phyloP scores from a whole-genome alignment of 2,329 filamentous ascomycete genomes.

The Aschersonia sp. region DNA sequence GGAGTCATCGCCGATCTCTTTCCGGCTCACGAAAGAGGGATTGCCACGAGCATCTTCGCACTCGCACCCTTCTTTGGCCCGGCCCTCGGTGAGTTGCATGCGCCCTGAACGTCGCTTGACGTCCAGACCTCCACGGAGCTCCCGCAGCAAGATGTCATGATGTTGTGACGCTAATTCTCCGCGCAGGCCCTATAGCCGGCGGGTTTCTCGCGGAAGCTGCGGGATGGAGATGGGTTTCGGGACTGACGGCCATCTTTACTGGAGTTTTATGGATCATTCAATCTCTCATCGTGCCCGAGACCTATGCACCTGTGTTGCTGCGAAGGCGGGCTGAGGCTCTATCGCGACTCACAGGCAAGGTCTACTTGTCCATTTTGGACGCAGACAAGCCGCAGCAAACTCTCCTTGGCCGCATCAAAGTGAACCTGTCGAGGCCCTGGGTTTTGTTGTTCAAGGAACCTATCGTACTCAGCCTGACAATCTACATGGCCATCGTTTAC shows the following conservation, averaged over 20 bases:
- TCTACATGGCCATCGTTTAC: conserved; percentile 49
- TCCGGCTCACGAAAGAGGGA: conserved; percentile 34
- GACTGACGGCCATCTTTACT: conserved; percentile 45
- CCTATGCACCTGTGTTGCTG: conserved; percentile 43
- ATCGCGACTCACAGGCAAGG: conserved; percentile 35
- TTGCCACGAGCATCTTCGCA: conserved; percentile 44
- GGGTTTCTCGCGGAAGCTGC: conserved; percentile 44
- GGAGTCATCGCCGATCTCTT: conserved; percentile 53
- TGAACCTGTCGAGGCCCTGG: conserved; percentile 47
- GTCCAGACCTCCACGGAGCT: not conserved
- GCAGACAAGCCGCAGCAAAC: conserved; percentile 25
- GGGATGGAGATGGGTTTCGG: conserved; percentile 53
- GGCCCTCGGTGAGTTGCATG: conserved; percentile 24
- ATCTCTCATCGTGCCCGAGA: conserved; percentile 39
- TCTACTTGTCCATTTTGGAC: conserved; percentile 36
- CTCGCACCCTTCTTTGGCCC: conserved; percentile 51
- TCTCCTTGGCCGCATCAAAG: conserved; percentile 34
- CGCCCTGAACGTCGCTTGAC: conserved; percentile 1
- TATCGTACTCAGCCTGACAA: conserved; percentile 46
- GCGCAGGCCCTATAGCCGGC: conserved; percentile 41
- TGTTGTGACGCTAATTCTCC: not conserved
- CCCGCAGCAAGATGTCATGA: too few relatives aligned
- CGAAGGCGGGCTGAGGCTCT: conserved; percentile 34
- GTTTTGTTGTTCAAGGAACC: conserved; percentile 50
- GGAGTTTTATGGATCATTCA: conserved; percentile 41